Base-by-base conservation (phyloP, 2,329 filamentous ascomycete species). In the Sordariomycetes sp. region DNA sequence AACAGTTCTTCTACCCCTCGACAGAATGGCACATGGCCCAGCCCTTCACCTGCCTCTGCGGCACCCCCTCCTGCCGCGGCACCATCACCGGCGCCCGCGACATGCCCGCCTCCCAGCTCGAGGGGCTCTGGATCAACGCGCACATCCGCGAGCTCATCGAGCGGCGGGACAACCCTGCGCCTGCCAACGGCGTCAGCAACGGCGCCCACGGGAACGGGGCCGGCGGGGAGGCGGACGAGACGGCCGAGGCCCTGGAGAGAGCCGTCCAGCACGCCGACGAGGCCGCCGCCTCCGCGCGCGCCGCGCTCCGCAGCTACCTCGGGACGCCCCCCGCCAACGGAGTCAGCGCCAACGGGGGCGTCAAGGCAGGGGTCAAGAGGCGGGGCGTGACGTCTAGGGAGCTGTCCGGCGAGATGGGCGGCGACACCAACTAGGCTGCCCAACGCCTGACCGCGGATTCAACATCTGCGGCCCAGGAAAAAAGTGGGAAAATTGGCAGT, bases 1-100 rank as follows among this genome's bases (percentile, higher is more conserved):
- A n/a, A 34, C 56, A 80, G 66, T 89, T 88, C 72, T 89, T 89
- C 70, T 89, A 89, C 64, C 85, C 86, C 3, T 87, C 82, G 57
- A 88, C 85, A 1, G 86, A 89, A 69, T 89, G 84, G 84, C 65
- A 75, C 64, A 88, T 89, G 85, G 81, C 81, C 35, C 85, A 89
- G 72, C 77, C 83, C 3, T 89, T 89, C 65, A 70, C 78, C 59
- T 89, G 86, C 66, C 72, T 78, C 59, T 89, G 86, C 66, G 74
- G 76, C 60, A 74, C 74, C 4, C 62, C 72, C 0, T 70, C 72
- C 22, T 89, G 86, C 70, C 75, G 76, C 56, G 84, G 84, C 17
- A 74, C 68, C 61, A 86, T 89, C 61, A 68, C 71, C 51, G 86
- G 86, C 17, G 86, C 86, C 13, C 76, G 73, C 63, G 75, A 81